A percentile compares a stretch with the other conserved stretches of the same genome.
These are phyloP conservation scores for Quercus dentata DNA, from an alignment of 306 rosid species.

Conservation along the genomic window DNA sequence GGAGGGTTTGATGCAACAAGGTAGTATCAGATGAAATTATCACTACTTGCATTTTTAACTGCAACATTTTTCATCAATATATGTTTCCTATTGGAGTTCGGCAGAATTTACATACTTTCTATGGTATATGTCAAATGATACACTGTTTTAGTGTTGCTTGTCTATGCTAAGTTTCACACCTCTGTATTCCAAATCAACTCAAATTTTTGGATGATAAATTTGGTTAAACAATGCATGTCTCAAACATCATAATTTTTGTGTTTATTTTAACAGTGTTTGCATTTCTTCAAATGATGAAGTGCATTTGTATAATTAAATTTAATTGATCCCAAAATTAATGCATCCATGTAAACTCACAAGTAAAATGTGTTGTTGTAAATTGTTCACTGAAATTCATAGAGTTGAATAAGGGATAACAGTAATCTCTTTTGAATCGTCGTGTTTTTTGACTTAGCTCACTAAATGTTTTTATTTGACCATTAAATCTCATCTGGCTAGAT, in stretches of 20 bases:
- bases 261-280: not conserved
- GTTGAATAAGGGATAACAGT: not conserved
- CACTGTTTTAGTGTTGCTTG: not conserved
- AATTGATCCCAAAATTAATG: too few relatives aligned
- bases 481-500: not conserved
- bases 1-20: slow-evolving; percentile 98
- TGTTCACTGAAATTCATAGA: too few relatives aligned
- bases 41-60: not conserved
- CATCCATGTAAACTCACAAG: too few relatives aligned
- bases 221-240: not conserved
- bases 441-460: not conserved
- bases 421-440: not conserved
- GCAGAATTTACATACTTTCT: not conserved
- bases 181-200: not conserved
- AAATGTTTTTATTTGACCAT: not conserved
- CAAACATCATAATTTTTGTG: not conserved
- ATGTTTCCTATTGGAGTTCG: not conserved
- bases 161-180: not conserved
- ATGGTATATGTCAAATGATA: not conserved
- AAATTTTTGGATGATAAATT: not conserved
- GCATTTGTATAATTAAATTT: too few relatives aligned
- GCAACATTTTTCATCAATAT: not conserved
- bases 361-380: not conserved
- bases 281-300: not conserved
- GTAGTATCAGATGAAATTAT: slow-evolving; percentile 30